A percentile compares a stretch with the other conserved stretches of the same genome.
These are phyloP conservation scores for Brasenia schreberi DNA, from an alignment of 164 flowering plant species.

Conservation along the genomic window DNA sequence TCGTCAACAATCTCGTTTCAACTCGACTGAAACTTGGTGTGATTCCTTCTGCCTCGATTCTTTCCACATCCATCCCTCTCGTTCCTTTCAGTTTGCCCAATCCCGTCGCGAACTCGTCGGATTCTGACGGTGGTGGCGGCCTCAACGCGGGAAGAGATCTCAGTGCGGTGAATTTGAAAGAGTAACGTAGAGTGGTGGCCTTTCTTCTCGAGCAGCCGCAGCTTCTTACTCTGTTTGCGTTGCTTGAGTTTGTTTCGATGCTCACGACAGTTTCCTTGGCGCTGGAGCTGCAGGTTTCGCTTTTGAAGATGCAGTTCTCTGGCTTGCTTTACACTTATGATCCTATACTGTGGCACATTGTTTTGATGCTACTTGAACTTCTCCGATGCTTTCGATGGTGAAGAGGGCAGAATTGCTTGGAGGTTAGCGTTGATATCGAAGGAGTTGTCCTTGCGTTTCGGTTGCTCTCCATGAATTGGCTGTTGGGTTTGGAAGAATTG, in stretches of 20 bases:
- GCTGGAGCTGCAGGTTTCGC: conserved; percentile 71
- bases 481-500: conserved; percentile 45
- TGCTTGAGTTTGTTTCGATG: conserved; percentile 66
- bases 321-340: conserved; percentile 77
- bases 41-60: conserved; percentile 16
- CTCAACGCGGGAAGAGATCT: conserved; percentile 10
- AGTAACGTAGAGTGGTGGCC: conserved; percentile 63
- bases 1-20: conserved; percentile 35
- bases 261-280: conserved; percentile 45
- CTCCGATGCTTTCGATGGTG: conserved; percentile 67
- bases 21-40: background rate
- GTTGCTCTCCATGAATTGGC: conserved; percentile 76
- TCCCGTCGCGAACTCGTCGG: conserved; percentile 16
- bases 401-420: conserved; percentile 52
- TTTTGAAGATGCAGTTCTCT: conserved; percentile 91
- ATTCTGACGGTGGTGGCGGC: background rate
- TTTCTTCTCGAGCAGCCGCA: conserved; percentile 73
- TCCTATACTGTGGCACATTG: conserved; percentile 72
- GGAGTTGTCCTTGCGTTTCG: conserved; percentile 70
- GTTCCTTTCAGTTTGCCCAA: conserved; percentile 67
- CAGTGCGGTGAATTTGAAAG: conserved; percentile 40
- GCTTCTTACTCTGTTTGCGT: conserved; percentile 57
- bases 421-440: conserved; percentile 51
- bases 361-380: conserved; percentile 51
- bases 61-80: conserved; percentile 48